Evolutionary conservation across 805 yeast genomes (phyloP), one percentile per base, ranked within the genome.

Genomic region (Tetrapisispora pingtungensis): DNA sequence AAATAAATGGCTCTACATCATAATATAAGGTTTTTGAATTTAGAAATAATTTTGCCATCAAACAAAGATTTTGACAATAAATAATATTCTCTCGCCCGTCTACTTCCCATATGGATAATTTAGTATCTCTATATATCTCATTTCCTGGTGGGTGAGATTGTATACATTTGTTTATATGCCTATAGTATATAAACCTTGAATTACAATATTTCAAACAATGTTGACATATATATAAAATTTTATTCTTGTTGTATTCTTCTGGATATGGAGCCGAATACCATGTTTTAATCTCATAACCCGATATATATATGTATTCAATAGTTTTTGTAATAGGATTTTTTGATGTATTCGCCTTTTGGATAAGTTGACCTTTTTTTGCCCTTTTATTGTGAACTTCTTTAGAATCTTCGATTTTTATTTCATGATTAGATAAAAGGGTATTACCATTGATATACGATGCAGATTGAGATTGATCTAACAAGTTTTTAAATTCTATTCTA

Each of bases 201-300:
- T 73, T 72, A 77, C 80, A 80, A 58, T 86, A 89, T 64, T 83
- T 80, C 46, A 90, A 64, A 59, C 97, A 93, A 54, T 72, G 78
- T 51, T 87, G 93, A 63, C 97, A 93, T 14, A 90, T 73, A 56
- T 80, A 80, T 38, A 93, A 66, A 2, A 79, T 73, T 35, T 69
- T 68, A 38, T 78, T 74, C 27, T 71, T 72, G 35, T 85, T 76
- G 56, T 79, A 85, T 56, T 85, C 93, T 48, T 84, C 88, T 0
- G 97, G 97, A 58, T 85, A 93, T 1, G 97, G 97, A 0, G 96
- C 80, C 3, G 84, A 77, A 62, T 84, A 89, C 96, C 97, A 87
- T 0, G 96, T 85, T 48, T 82, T 84, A 24, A 93, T 84, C 58
- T 83, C 88, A 60, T 66, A 76, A 36, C 74, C 73, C 31, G 87